These are phyloP conservation scores for Hypoxylon rickii DNA, from an alignment of 495 filamentous ascomycete genomes.

Conservation along the genomic window DNA sequence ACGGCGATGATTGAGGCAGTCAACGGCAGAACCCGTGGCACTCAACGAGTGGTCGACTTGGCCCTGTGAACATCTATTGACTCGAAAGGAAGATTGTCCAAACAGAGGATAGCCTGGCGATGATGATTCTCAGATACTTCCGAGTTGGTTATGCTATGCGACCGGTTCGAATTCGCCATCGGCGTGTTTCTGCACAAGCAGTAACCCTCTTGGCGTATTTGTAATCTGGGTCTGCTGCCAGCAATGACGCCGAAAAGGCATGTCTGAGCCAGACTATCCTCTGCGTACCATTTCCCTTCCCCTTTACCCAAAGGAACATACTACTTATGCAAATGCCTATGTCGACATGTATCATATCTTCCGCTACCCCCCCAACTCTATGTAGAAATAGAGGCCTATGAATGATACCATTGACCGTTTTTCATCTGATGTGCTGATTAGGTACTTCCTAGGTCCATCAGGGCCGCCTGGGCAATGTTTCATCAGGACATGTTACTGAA, in stretches of 20 bases:
- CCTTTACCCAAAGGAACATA: too few relatives aligned
- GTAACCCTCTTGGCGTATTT: conserved; percentile 32
- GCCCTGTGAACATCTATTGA: background rate
- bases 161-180: conserved; percentile 26
- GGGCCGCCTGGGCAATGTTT: too few relatives aligned
- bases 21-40: conserved; percentile 70
- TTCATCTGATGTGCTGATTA: too few relatives aligned
- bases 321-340: too few relatives aligned
- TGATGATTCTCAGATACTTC: conserved; percentile 69
- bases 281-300: background rate
- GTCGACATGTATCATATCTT: too few relatives aligned
- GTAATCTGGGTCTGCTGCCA: conserved; percentile 34
- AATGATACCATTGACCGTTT: too few relatives aligned
- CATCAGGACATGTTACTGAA: too few relatives aligned
- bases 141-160: conserved; percentile 45
- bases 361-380: too few relatives aligned
- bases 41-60: conserved; percentile 50
- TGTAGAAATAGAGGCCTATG: too few relatives aligned
- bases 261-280: conserved; percentile 46
- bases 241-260: conserved; percentile 54
- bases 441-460: too few relatives aligned
- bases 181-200: conserved; percentile 33
- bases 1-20: conserved; percentile 80
- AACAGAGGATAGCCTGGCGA: conserved; percentile 45
- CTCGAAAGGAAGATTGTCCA: too few relatives aligned